phyloP scores from a whole-genome alignment of 108 stramenopile genomes.

The Aurantiochytrium sp. region DNA sequence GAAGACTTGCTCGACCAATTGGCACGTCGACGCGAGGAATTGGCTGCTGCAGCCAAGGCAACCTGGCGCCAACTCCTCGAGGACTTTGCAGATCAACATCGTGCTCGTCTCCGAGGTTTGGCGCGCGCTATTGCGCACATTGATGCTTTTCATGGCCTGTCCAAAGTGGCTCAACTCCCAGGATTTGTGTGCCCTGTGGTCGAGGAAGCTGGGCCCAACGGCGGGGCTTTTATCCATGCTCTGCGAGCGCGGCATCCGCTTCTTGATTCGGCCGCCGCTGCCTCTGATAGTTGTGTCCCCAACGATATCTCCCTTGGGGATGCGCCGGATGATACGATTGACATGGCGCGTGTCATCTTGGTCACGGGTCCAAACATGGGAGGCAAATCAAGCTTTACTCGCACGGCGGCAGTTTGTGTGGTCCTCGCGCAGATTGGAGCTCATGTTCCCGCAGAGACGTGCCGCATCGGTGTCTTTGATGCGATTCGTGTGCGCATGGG shows the following conservation, averaged over 20 bases:
- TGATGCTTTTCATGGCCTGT: background rate
- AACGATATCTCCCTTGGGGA: background rate
- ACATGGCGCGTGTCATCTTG: background rate
- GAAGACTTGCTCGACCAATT: background rate
- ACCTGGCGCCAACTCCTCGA: background rate
- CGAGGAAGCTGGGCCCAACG: background rate
- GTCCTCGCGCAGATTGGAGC: conserved; percentile 83
- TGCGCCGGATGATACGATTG: background rate
- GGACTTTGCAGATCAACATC: background rate
- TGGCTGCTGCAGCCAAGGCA: background rate
- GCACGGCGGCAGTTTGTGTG: conserved; percentile 58
- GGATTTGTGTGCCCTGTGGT: background rate
- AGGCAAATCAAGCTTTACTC: conserved; percentile 22
- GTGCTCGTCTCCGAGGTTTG: background rate
- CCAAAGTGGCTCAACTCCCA: background rate
- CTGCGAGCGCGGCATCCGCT: background rate
- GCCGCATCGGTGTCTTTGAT: conserved; percentile 57
- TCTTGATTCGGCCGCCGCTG: background rate
- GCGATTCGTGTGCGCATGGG: conserved; percentile 72
- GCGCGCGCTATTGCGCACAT: background rate
- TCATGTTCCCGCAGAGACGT: conserved; percentile 79
- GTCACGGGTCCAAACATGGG: conserved; percentile 31
- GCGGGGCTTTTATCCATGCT: background rate
- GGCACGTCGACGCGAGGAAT: background rate
- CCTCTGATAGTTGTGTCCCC: background rate